A percentile compares a stretch with the other conserved stretches of the same genome.
Evolutionary conservation across 1,284 basidiomycete genomes (phyloP).

Genomic region (Puccinia hordei): DNA sequence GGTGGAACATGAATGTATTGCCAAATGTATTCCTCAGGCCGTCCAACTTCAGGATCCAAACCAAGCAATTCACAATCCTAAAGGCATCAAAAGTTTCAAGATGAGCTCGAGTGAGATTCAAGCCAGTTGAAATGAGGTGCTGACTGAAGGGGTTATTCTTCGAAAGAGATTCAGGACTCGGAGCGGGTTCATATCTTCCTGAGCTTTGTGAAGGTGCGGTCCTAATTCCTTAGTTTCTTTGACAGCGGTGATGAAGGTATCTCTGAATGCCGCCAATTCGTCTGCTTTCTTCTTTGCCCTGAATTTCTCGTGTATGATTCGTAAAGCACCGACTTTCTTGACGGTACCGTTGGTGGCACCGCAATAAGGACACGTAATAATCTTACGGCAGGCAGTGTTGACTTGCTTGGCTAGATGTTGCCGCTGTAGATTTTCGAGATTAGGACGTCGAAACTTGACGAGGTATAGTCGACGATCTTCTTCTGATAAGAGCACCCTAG

Average conservation of each 20-base stretch:
- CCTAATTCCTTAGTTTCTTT: slow-evolving; percentile 84
- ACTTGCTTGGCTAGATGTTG: slow-evolving; percentile 85
- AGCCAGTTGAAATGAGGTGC: background rate
- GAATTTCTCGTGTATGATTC: slow-evolving; percentile 98
- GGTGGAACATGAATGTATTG: slow-evolving; percentile 98
- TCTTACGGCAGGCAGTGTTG: slow-evolving; percentile 82
- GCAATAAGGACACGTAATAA: slow-evolving; percentile 90
- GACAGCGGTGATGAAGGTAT: slow-evolving; percentile 78
- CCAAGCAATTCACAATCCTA: slow-evolving; percentile 94
- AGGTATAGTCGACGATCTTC: slow-evolving; percentile 80
- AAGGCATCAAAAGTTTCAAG: background rate
- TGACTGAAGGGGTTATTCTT: slow-evolving; percentile 74
- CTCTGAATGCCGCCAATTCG: slow-evolving; percentile 78
- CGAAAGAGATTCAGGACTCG: slow-evolving; percentile 92
- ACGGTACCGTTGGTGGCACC: slow-evolving; percentile 90
- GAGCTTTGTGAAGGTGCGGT: slow-evolving; percentile 82
- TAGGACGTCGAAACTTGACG: slow-evolving; percentile 82
- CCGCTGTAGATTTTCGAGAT: slow-evolving; percentile 90
- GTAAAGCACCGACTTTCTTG: slow-evolving; percentile 91
- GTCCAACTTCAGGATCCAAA: slow-evolving; percentile 80
- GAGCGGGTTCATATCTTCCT: slow-evolving; percentile 92
- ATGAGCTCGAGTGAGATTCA: background rate
- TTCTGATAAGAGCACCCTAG: slow-evolving; percentile 87
- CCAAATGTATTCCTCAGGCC: slow-evolving; percentile 98
- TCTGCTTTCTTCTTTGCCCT: slow-evolving; percentile 89